Conservation (phyloP, 225 moss, liverwort and hornwort species). For the Thuidium tamariscinum region DNA sequence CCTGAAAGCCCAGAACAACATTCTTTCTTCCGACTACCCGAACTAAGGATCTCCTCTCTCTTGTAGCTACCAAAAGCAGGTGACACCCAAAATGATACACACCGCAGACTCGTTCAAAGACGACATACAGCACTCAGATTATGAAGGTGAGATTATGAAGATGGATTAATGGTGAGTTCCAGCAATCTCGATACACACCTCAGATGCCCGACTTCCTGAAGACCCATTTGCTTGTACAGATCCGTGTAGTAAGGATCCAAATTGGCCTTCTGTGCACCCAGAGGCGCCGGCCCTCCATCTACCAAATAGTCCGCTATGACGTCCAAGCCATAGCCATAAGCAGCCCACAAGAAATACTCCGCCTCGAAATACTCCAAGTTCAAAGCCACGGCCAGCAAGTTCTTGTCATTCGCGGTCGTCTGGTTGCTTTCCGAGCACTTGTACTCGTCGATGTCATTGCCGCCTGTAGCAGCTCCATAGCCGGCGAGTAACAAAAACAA, state of each 20-base stretch:
- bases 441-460: not conserved
- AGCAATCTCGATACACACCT: not conserved
- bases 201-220: conserved; percentile 72
- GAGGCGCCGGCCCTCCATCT: conserved; percentile 35
- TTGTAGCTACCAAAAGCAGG: not conserved
- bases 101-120: not conserved
- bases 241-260: conserved; percentile 18
- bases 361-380: conserved; percentile 76
- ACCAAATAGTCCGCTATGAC: conserved; percentile 20
- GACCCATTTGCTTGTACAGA: conserved; percentile 33
- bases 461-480: not conserved
- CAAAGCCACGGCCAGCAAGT: conserved; percentile 29
- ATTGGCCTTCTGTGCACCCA: conserved; percentile 58
- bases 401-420: conserved; percentile 8
- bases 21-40: not conserved
- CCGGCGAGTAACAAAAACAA: not conserved
- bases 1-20: conserved; percentile 24
- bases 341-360: conserved; percentile 47
- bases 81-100: not conserved
- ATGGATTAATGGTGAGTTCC: not conserved
- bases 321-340: conserved; percentile 54
- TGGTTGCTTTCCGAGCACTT: not conserved
- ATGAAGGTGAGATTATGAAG: not conserved
- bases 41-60: not conserved
- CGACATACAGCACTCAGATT: not conserved